These are phyloP conservation scores for Hypoxylon sp. DNA, from an alignment of 2,329 filamentous ascomycete genomes.

Conservation along the genomic window DNA sequence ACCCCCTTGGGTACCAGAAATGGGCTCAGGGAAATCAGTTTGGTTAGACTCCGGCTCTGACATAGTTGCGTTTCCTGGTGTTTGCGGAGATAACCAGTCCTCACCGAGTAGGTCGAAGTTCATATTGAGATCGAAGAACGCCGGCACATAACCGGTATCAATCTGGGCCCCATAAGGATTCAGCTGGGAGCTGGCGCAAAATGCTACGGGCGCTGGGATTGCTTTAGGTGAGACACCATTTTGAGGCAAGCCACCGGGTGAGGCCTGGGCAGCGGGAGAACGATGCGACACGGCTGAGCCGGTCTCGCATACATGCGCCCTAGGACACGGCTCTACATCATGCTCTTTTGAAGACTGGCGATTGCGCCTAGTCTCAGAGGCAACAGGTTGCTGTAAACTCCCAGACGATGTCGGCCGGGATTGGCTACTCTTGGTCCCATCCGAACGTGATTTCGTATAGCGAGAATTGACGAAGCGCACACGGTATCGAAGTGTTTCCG, in stretches of 20 bases:
- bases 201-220: constrained; percentile 7
- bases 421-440: constrained; percentile 14
- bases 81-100: constrained; percentile 37
- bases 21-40: constrained; percentile 14
- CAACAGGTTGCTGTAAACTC: neutral
- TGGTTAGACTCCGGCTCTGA: constrained; percentile 19
- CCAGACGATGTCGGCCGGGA: neutral
- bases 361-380: constrained; percentile 8
- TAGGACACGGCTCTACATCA: constrained; percentile 11
- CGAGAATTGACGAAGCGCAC: constrained; percentile 43
- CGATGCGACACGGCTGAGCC: constrained; percentile 12
- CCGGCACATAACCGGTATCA: constrained; percentile 28
- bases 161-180: constrained; percentile 20
- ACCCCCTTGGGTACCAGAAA: constrained; percentile 23
- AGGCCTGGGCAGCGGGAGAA: constrained; percentile 14
- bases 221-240: constrained; percentile 7
- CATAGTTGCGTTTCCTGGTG: constrained; percentile 19
- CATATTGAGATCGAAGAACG: constrained; percentile 44
- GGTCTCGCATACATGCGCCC: neutral
- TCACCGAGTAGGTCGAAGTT: constrained; percentile 40
- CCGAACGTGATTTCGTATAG: constrained; percentile 24
- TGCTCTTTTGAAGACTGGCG: constrained; percentile 8
- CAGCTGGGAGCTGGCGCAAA: constrained; percentile 22
- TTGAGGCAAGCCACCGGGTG: constrained; percentile 11
- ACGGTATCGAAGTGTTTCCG: constrained; percentile 35